Percentiles rank a stretch among this genome's conserved stretches.
phyloP scores from a whole-genome alignment of 2,329 filamentous ascomycete species.

The Botryotinia globosa region DNA sequence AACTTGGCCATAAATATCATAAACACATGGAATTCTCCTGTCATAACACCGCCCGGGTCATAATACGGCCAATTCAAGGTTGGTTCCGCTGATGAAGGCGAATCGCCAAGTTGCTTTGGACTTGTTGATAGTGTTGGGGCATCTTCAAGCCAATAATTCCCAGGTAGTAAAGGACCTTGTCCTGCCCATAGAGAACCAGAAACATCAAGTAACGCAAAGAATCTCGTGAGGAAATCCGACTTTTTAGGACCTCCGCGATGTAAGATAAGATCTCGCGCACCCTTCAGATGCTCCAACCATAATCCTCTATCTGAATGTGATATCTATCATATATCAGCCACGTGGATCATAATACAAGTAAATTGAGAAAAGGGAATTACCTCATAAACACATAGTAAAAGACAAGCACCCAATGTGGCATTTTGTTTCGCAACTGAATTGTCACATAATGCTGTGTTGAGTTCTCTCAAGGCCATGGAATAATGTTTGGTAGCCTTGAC shows the following conservation, averaged over 20 bases:
- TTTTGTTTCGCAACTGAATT: constrained; percentile 31
- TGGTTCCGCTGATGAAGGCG: background rate
- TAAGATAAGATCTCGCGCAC: constrained; percentile 36
- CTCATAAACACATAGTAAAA: constrained; percentile 37
- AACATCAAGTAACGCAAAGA: constrained; percentile 36
- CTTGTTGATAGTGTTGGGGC: background rate
- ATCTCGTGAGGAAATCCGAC: constrained; percentile 34
- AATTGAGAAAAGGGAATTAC: constrained; percentile 21
- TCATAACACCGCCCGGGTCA: constrained; percentile 32
- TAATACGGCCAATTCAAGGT: constrained; percentile 35
- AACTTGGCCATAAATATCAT: constrained; percentile 37
- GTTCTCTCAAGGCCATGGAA: constrained; percentile 32
- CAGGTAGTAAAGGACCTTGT: constrained; percentile 33
- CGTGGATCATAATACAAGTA: background rate
- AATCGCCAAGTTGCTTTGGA: constrained; percentile 11
- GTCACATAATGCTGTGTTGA: constrained; percentile 32
- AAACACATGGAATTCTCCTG: constrained; percentile 33
- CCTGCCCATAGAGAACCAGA: constrained; percentile 35
- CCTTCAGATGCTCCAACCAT: constrained; percentile 37
- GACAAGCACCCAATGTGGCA: constrained; percentile 35
- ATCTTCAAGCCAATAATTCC: constrained; percentile 37
- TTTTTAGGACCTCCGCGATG: constrained; percentile 34
- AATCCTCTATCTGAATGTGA: constrained; percentile 33
- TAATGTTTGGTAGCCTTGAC: constrained; percentile 34
- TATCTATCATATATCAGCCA: constrained; percentile 29